Conservation (phyloP, 176 grass and related monocot genomes). For the Zoysia pacifica region DNA sequence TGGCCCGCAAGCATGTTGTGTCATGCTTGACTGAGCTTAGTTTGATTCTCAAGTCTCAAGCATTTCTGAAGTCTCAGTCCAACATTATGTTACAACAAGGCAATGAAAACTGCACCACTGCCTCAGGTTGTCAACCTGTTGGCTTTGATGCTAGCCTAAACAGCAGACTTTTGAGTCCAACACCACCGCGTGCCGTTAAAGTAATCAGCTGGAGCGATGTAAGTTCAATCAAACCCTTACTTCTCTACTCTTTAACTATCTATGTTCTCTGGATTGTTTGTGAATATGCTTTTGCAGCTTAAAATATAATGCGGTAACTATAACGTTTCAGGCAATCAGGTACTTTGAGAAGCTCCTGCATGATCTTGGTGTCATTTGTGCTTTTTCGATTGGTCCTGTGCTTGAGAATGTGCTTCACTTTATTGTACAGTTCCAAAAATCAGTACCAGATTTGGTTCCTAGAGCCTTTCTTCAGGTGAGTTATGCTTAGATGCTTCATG, state of each 20-base stretch:
- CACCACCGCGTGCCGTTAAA: constrained; percentile 80
- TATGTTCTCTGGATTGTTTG: constrained; percentile 26
- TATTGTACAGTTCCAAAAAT: constrained; percentile 88
- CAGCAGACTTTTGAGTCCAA: constrained; percentile 70
- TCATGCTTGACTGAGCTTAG: constrained; percentile 85
- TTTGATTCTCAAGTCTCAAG: constrained; percentile 71
- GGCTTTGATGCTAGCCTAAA: constrained; percentile 95
- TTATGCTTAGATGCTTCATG: constrained; percentile 21
- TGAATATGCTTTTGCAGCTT: constrained; percentile 26
- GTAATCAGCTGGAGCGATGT: constrained; percentile 83
- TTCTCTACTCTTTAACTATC: background rate
- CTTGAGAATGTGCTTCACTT: constrained; percentile 79
- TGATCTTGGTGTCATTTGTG: constrained; percentile 79
- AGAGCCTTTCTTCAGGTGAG: constrained; percentile 88
- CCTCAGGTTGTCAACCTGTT: constrained; percentile 78
- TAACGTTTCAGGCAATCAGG: constrained; percentile 64
- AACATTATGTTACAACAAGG: constrained; percentile 55
- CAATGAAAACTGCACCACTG: constrained; percentile 75
- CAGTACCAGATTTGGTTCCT: constrained; percentile 85
- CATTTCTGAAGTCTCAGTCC: constrained; percentile 69
- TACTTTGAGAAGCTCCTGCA: constrained; percentile 96
- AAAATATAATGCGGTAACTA: constrained; percentile 17
- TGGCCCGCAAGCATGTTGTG: constrained; percentile 77
- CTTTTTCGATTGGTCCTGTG: constrained; percentile 60
- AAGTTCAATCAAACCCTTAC: constrained; percentile 40